Conservation (phyloP, 257 asterid genomes). For the Scutellaria baicalensis region DNA sequence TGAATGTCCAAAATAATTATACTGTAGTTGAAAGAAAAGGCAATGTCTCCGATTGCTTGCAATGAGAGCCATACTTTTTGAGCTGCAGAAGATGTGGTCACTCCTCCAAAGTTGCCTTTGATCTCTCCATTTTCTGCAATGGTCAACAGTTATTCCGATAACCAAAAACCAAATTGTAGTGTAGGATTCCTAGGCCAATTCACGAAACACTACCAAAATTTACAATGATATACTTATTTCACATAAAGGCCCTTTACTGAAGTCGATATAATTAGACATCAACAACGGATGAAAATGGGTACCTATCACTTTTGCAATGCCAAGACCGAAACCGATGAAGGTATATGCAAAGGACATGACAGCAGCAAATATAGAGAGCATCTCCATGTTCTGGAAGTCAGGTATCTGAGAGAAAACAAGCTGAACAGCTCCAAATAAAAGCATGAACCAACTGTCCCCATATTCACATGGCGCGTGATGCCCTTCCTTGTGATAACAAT, state of each 20-base stretch:
- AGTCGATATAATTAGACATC: neutral
- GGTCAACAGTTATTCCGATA: neutral
- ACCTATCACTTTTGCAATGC: conserved; percentile 44
- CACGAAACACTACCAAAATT: neutral
- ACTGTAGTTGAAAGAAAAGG: conserved; percentile 48
- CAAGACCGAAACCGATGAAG: conserved; percentile 45
- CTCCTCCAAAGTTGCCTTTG: conserved; percentile 29
- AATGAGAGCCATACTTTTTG: conserved; percentile 35
- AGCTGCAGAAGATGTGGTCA: conserved; percentile 10
- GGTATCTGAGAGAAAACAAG: conserved; percentile 57
- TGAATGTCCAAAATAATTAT: conserved; percentile 45
- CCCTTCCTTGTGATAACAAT: conserved; percentile 53
- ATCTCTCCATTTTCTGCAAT: conserved; percentile 35
- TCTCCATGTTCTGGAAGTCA: conserved; percentile 46
- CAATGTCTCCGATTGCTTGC: conserved; percentile 51
- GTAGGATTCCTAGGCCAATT: no score
- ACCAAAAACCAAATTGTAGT: neutral
- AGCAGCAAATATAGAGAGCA: conserved; percentile 52
- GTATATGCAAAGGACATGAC: conserved; percentile 53
- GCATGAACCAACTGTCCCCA: conserved; percentile 34
- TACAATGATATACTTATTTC: neutral
- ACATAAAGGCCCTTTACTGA: neutral
- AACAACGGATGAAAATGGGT: neutral
- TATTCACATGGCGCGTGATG: conserved; percentile 48
- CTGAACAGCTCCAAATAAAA: conserved; percentile 51